Percentiles rank a stretch among this genome's conserved stretches.
Conservation (phyloP, 306 rosid species). For the Lagenaria siceraria region DNA sequence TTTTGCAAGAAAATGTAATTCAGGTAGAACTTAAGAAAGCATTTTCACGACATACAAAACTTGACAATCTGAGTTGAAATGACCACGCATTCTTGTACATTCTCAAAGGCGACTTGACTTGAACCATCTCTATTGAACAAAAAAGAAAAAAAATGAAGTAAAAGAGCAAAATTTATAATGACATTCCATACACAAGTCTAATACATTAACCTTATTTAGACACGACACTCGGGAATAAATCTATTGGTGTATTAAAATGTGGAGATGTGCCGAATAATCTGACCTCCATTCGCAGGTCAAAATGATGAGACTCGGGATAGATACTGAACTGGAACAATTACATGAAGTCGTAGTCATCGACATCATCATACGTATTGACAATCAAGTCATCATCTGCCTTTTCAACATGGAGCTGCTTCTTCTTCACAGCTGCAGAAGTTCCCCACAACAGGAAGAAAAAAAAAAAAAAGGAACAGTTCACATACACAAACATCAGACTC, state of each 20-base stretch:
- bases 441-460: neutral
- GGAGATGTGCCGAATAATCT: neutral
- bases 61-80: slow-evolving; percentile 2
- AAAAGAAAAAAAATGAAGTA: neutral
- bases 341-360: slow-evolving; percentile 90
- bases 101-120: neutral
- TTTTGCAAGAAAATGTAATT: neutral
- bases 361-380: slow-evolving; percentile 34
- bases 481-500: neutral
- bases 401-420: slow-evolving; percentile 78
- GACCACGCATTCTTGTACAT: slow-evolving; percentile 1
- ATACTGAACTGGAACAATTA: slow-evolving; percentile 20
- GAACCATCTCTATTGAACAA: neutral
- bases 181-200: slow-evolving; percentile 5
- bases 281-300: slow-evolving; percentile 5
- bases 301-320: neutral
- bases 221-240: neutral
- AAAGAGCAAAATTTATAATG: neutral
- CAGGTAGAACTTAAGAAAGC: neutral
- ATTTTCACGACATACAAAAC: neutral
- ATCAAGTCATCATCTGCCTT: slow-evolving; percentile 70
- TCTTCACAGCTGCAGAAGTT: slow-evolving; percentile 51
- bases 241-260: neutral
- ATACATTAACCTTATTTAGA: neutral
- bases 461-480: neutral